A percentile compares a stretch with the other conserved stretches of the same genome.
Conservation (phyloP, 495 filamentous ascomycete genomes). For the Penicillium bialowiezense region DNA sequence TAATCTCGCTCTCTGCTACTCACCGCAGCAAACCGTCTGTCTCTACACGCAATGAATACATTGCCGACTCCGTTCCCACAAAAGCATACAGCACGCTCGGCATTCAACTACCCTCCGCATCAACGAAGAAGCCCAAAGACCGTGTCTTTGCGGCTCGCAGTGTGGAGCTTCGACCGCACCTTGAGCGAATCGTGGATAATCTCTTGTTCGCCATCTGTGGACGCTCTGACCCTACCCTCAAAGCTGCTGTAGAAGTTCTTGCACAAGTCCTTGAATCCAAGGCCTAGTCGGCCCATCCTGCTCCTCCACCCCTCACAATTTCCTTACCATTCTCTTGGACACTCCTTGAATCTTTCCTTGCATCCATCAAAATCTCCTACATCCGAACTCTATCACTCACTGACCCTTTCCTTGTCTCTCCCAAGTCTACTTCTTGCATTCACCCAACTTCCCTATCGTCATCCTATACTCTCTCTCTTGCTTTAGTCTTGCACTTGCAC, state of each 20-base stretch:
- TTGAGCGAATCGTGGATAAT: constrained; percentile 42
- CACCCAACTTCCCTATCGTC: too few species aligned
- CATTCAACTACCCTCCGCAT: constrained; percentile 29
- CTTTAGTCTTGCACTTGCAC: too few species aligned
- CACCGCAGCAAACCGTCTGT: constrained; percentile 25
- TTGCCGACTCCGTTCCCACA: constrained; percentile 32
- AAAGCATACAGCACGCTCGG: constrained; percentile 37
- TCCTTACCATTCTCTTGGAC: neutral
- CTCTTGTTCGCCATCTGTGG: constrained; percentile 40
- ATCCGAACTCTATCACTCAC: too few species aligned
- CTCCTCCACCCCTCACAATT: constrained; percentile 1
- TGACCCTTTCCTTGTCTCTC: too few species aligned
- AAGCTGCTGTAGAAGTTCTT: constrained; percentile 41
- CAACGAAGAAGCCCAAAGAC: constrained; percentile 30
- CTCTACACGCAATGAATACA: constrained; percentile 22
- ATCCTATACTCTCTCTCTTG: too few species aligned
- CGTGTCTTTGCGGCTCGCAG: constrained; percentile 31
- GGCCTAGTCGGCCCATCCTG: neutral
- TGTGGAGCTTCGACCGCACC: constrained; percentile 30
- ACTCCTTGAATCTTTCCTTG: constrained; percentile 4
- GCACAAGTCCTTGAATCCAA: constrained; percentile 43
- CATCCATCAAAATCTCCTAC: too few species aligned
- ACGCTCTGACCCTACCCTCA: constrained; percentile 34
- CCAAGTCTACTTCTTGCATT: too few species aligned
- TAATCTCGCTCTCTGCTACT: constrained; percentile 37